A percentile compares a stretch with the other conserved stretches of the same genome.
Evolutionary conservation across 805 yeast species (phyloP).

Genomic region (Candida coleopterorum): DNA sequence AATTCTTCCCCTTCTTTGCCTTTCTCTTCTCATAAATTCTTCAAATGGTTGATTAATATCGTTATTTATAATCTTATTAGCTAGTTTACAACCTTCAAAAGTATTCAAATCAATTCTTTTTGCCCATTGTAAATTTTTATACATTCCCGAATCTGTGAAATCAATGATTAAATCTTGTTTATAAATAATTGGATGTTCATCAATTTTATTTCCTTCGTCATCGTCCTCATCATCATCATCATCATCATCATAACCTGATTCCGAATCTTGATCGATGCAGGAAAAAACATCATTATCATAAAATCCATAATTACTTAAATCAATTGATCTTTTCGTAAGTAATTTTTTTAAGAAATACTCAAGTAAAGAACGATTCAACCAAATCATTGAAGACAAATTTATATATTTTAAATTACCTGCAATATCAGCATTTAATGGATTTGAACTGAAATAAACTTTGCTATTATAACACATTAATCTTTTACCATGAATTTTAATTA

Average conservation of each 20-base stretch:
- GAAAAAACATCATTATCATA: conserved; percentile 5
- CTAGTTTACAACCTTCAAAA: conserved; percentile 22
- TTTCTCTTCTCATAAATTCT: conserved; percentile 26
- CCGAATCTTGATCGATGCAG: conserved; percentile 8
- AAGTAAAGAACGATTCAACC: conserved; percentile 40
- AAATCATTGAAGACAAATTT: conserved; percentile 42
- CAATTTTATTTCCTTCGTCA: background rate
- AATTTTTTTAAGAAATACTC: conserved; percentile 31
- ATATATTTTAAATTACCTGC: conserved; percentile 27
- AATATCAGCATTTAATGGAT: conserved; percentile 5
- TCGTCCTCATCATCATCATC: conserved; percentile 11
- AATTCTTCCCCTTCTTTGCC: conserved; percentile 36
- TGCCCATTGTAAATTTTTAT: conserved; percentile 39
- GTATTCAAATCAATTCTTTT: conserved; percentile 22
- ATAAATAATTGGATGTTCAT: conserved; percentile 6
- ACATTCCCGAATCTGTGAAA: conserved; percentile 44
- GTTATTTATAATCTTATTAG: conserved; percentile 26
- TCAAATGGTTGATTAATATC: conserved; percentile 26
- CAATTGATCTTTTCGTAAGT: conserved; percentile 11
- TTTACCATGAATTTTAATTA: conserved; percentile 23
- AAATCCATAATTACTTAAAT: conserved; percentile 2
- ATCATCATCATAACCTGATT: conserved; percentile 9
- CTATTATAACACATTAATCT: conserved; percentile 6
- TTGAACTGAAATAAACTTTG: conserved; percentile 2
- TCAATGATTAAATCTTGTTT: conserved; percentile 25